These are phyloP conservation scores for Chrysoporthe cubensis DNA, from an alignment of 2,329 filamentous ascomycete species.

Conservation along the genomic window DNA sequence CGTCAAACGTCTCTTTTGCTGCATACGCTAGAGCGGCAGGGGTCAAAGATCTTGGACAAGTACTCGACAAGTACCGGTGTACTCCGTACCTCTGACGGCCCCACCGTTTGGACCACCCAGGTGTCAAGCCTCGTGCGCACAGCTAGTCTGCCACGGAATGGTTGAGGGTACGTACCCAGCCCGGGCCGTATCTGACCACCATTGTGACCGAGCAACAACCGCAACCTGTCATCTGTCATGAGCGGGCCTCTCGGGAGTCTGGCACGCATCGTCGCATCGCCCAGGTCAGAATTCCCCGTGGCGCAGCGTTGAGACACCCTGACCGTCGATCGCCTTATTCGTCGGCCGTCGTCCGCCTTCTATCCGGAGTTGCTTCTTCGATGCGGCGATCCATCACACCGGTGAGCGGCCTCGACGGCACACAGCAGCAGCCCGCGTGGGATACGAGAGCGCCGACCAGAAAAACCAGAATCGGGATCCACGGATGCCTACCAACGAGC, in stretches of 20 bases:
- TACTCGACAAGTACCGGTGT: conserved; percentile 26
- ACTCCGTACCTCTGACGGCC: conserved; percentile 9
- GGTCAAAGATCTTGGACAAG: conserved; percentile 13
- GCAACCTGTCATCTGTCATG: background rate
- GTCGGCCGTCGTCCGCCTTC: conserved; percentile 1
- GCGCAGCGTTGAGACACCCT: background rate
- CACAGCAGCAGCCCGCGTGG: conserved; percentile 4
- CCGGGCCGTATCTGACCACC: conserved; percentile 14
- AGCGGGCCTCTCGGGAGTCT: background rate
- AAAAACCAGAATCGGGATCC: background rate
- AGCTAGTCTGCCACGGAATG: conserved; percentile 2
- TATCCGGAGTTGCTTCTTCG: conserved; percentile 16
- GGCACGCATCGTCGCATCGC: background rate
- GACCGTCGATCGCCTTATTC: background rate
- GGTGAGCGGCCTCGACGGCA: conserved; percentile 10
- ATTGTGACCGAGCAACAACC: background rate
- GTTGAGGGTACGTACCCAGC: background rate
- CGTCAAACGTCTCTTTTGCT: conserved; percentile 24
- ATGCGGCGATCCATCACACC: conserved; percentile 17
- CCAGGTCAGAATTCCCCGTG: background rate
- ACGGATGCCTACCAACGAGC: background rate
- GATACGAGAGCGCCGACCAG: background rate
- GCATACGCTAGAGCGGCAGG: conserved; percentile 27
- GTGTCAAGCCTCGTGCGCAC: conserved; percentile 14
- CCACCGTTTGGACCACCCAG: background rate